These are phyloP conservation scores for Myxozyma udenii DNA, from an alignment of 805 yeast species.

Conservation along the genomic window DNA sequence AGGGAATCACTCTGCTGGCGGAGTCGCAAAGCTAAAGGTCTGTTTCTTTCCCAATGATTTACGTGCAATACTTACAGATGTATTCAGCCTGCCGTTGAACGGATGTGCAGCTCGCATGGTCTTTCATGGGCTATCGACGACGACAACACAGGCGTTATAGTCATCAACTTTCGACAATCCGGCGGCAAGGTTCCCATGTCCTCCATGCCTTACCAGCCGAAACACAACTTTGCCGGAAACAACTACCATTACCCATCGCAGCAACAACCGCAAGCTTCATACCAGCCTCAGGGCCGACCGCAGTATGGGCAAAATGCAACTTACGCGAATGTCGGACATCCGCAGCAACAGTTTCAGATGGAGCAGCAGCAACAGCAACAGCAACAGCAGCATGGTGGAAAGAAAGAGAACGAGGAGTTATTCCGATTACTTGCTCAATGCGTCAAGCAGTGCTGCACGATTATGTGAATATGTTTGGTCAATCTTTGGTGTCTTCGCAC, in stretches of 20 bases:
- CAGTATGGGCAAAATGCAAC: conserved; percentile 2
- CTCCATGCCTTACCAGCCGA: conserved; percentile 21
- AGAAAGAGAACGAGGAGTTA: conserved; percentile 29
- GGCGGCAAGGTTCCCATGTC: conserved; percentile 33
- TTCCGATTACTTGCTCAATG: conserved; percentile 9
- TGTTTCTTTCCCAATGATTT: not conserved
- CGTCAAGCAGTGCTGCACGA: conserved; percentile 25
- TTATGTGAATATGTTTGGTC: conserved; percentile 13
- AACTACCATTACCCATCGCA: conserved; percentile 34
- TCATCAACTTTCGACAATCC: conserved; percentile 59
- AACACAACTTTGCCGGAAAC: conserved; percentile 40
- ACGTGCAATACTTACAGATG: not conserved
- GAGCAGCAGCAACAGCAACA: conserved; percentile 30
- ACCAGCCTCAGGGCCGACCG: conserved; percentile 14
- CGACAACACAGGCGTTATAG: conserved; percentile 75
- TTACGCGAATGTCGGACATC: conserved; percentile 28
- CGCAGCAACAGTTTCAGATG: conserved; percentile 30
- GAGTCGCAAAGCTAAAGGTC: conserved; percentile 72
- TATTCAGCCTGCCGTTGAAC: conserved; percentile 70
- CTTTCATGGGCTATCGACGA: conserved; percentile 61
- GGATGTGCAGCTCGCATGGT: conserved; percentile 63
- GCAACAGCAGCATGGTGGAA: conserved; percentile 31
- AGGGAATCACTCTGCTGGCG: conserved; percentile 78
- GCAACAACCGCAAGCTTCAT: conserved; percentile 29
- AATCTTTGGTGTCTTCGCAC: not conserved